Conservation (phyloP, 2,329 filamentous ascomycete species). For the Fragosphaeria purpurea region DNA sequence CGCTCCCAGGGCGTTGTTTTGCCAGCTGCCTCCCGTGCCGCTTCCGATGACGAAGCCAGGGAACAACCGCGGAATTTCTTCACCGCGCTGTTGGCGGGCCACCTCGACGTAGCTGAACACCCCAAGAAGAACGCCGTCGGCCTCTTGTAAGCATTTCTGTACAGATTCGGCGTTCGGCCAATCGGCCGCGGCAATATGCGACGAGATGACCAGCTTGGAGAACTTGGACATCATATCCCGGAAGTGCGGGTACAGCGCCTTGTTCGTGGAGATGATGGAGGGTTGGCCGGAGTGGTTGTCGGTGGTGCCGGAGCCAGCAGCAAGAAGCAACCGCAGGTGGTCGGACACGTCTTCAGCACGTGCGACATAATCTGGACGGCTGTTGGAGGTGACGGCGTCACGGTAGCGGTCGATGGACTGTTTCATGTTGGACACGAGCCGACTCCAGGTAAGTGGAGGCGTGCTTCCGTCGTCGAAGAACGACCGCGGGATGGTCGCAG, state of each 20-base stretch:
- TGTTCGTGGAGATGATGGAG: conserved; percentile 98
- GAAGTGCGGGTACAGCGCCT: conserved; percentile 93
- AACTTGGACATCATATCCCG: conserved; percentile 99
- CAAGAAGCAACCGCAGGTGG: conserved; percentile 84
- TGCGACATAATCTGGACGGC: conserved; percentile 82
- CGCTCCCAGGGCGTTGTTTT: conserved; percentile 54
- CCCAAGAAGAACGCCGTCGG: conserved; percentile 88
- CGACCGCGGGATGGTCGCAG: conserved; percentile 59
- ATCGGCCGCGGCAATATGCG: conserved; percentile 92
- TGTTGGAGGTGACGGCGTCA: conserved; percentile 73
- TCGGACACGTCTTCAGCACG: conserved; percentile 98
- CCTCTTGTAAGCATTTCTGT: conserved; percentile 90
- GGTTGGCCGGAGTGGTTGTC: conserved; percentile 98
- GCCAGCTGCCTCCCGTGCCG: conserved; percentile 78
- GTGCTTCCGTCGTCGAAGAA: conserved; percentile 87
- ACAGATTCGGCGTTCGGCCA: conserved; percentile 91
- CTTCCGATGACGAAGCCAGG: conserved; percentile 90
- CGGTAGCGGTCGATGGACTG: conserved; percentile 81
- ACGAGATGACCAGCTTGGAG: conserved; percentile 96
- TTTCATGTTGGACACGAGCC: conserved; percentile 87
- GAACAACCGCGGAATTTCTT: conserved; percentile 84
- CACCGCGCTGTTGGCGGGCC: conserved; percentile 82
- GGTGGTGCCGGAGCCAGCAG: conserved; percentile 90
- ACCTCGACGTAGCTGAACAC: conserved; percentile 97
- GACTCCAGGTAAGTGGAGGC: conserved; percentile 76